phyloP scores from a whole-genome alignment of 1,284 basidiomycete genomes.

The Ustilago hordei region DNA sequence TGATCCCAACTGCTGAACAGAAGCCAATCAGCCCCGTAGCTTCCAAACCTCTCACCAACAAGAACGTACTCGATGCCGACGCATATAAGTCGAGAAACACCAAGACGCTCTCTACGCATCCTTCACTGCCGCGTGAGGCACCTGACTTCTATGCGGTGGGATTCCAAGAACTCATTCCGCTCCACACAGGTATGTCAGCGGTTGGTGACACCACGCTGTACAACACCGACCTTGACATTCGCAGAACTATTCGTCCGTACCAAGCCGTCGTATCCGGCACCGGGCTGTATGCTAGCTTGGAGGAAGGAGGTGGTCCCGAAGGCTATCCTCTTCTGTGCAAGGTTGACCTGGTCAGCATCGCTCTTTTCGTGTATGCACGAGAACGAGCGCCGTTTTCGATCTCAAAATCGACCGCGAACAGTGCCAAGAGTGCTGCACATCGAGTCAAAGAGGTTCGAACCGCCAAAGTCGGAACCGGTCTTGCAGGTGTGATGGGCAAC shows the following conservation, averaged over 20 bases:
- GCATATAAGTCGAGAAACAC: conserved; percentile 45
- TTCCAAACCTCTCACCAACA: conserved; percentile 41
- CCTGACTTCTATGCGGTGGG: conserved; percentile 85
- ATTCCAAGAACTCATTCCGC: conserved; percentile 87
- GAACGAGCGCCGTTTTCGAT: conserved; percentile 73
- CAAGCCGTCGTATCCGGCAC: conserved; percentile 63
- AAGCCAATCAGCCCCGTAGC: conserved; percentile 70
- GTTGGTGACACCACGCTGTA: conserved; percentile 73
- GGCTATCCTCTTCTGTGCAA: conserved; percentile 61
- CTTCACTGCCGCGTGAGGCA: conserved; percentile 57
- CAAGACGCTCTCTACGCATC: conserved; percentile 37
- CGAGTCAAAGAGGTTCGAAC: conserved; percentile 65
- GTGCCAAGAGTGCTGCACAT: conserved; percentile 74
- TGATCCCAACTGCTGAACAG: conserved; percentile 62
- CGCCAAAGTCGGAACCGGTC: conserved; percentile 66
- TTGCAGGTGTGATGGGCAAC: conserved; percentile 80
- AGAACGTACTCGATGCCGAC: conserved; percentile 24
- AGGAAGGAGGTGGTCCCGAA: conserved; percentile 65
- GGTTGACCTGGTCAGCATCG: conserved; percentile 63
- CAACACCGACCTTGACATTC: conserved; percentile 76
- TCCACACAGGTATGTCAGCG: conserved; percentile 71
- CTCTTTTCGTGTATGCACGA: conserved; percentile 78
- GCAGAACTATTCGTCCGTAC: conserved; percentile 65
- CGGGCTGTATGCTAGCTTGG: conserved; percentile 61
- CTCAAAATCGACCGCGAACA: conserved; percentile 77